Percentiles rank a stretch among this genome's conserved stretches.
Evolutionary conservation across 331 rosid species (phyloP).

Genomic region (Spiraea crenata): DNA sequence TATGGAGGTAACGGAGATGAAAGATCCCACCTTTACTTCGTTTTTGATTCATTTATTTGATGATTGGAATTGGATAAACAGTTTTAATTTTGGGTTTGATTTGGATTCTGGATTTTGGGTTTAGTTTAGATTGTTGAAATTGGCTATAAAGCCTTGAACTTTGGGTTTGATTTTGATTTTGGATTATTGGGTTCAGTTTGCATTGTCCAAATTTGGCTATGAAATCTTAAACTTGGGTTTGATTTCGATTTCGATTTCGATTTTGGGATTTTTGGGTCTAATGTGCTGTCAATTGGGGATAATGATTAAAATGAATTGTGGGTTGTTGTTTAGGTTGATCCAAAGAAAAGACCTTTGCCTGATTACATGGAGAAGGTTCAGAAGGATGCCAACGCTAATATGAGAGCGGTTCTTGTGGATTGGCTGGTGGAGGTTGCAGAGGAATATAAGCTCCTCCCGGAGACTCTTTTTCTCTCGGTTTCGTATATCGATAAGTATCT

Average conservation of each 20-base stretch:
- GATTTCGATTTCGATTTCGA: neutral
- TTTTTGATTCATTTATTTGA: neutral
- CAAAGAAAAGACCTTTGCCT: constrained; percentile 43
- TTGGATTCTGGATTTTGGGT: neutral
- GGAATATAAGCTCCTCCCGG: constrained; percentile 40
- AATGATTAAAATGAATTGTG: neutral
- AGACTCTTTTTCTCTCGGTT: constrained; percentile 35
- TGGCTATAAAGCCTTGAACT: neutral
- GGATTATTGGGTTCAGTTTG: neutral
- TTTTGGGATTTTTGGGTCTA: neutral
- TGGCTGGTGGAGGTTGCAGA: constrained; percentile 54
- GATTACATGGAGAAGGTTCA: constrained; percentile 48
- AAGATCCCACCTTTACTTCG: neutral
- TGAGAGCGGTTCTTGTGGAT: constrained; percentile 51
- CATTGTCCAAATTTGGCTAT: no score
- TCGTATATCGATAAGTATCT: constrained; percentile 35
- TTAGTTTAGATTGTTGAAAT: neutral
- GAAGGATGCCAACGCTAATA: constrained; percentile 37
- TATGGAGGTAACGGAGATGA: constrained; percentile 53
- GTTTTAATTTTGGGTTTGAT: neutral
- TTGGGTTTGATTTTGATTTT: neutral
- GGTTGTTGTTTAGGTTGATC: constrained; percentile 29
- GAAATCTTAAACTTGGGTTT: neutral
- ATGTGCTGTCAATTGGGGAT: neutral
- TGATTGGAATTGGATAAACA: neutral